Evolutionary conservation across 345 rosid species (phyloP).

Genomic region (Brassica incana): DNA sequence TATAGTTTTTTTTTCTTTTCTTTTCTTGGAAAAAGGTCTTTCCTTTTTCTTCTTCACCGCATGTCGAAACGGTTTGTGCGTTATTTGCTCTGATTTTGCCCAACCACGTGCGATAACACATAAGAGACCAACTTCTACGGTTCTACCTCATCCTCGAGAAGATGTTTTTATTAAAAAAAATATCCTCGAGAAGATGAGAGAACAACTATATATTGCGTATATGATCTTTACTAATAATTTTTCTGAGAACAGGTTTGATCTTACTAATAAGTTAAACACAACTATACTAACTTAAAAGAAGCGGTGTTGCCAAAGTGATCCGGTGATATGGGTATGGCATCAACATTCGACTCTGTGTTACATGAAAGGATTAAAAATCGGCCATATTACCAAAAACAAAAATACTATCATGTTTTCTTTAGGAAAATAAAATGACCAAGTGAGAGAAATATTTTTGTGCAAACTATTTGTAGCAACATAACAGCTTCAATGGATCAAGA

Average conservation of each 20-base stretch:
- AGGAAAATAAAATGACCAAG: not conserved
- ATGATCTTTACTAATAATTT: no score
- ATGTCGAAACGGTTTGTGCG: not conserved
- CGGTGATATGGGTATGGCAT: not conserved
- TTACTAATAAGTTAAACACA: not conserved
- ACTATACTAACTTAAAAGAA: no score
- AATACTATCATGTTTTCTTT: not conserved
- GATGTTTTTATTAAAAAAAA: no score
- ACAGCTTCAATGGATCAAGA: no score
- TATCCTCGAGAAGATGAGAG: no score
- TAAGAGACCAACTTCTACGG: not conserved
- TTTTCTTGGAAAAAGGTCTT: not conserved
- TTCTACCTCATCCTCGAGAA: no score
- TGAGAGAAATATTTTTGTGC: no score
- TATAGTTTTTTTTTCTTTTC: no score
- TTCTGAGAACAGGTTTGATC: no score
- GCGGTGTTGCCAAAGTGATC: not conserved
- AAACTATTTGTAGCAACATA: not conserved
- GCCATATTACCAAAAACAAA: not conserved
- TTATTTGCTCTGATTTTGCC: not conserved
- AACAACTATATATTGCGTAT: no score
- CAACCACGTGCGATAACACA: not conserved
- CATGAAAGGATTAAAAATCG: not conserved
- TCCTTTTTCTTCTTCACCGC: not conserved
- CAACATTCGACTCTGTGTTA: not conserved